phyloP scores from a whole-genome alignment of 495 filamentous ascomycete species.

The Thozetella sp. region DNA sequence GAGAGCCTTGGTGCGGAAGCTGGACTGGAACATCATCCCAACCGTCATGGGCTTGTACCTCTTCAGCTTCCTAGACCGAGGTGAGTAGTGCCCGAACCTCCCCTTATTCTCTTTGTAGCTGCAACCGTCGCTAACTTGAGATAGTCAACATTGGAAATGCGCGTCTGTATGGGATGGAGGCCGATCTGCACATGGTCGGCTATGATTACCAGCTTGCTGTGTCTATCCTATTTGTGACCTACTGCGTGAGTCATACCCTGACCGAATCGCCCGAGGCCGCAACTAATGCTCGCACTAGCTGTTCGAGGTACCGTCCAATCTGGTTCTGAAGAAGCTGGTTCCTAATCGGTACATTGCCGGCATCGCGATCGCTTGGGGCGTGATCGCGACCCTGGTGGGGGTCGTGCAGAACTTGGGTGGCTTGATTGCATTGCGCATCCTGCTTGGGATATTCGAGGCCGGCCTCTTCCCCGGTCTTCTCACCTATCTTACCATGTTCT shows the following conservation, averaged over 20 bases:
- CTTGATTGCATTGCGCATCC: slow-evolving; percentile 53
- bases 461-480: slow-evolving; percentile 72
- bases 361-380: slow-evolving; percentile 68
- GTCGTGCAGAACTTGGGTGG: slow-evolving; percentile 58
- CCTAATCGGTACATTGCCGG: slow-evolving; percentile 71
- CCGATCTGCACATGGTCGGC: slow-evolving; percentile 61
- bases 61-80: slow-evolving; percentile 44
- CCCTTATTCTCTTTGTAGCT: background rate
- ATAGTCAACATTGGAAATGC: slow-evolving; percentile 81
- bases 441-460: slow-evolving; percentile 66
- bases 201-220: slow-evolving; percentile 72
- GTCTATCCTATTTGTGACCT: slow-evolving; percentile 75
- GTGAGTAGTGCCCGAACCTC: background rate
- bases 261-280: too few species aligned
- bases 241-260: slow-evolving; percentile 27
- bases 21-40: slow-evolving; percentile 36
- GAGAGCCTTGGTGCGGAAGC: slow-evolving; percentile 27
- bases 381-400: slow-evolving; percentile 70
- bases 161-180: slow-evolving; percentile 67
- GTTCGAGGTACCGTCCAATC: slow-evolving; percentile 66
- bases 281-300: background rate
- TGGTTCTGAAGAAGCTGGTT: slow-evolving; percentile 63
- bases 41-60: slow-evolving; percentile 38
- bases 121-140: background rate
- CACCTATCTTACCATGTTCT: slow-evolving; percentile 76